Evolutionary conservation across 371 early-diverging fungal species (phyloP), one percentile per base, ranked within the genome.

Genomic region (Chytridium lagenaria): DNA sequence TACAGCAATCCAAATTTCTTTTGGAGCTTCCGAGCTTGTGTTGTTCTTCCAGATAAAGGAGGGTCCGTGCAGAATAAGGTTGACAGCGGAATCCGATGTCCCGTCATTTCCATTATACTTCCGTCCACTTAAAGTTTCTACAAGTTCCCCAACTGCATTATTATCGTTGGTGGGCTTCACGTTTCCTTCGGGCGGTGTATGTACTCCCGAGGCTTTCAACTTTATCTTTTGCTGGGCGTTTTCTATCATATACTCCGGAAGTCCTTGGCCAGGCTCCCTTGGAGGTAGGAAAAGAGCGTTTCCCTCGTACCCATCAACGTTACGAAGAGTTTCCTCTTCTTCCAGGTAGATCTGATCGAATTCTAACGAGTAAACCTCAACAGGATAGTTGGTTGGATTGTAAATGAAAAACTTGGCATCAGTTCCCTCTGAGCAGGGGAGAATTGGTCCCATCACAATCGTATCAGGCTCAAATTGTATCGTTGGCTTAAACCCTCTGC

Each of bases 61-160:
- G n/a, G 89, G 83, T 0, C 89, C 89, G 71, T 88, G 84, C 2
- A 87, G 23, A 23, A 88, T 78, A 26, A 88, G 52, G 69, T 59
- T 70, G 55, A 69, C 26, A 22, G 71, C 39, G n/a, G 51, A 28
- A 3, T 78, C 78, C 34, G 65, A 37, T 15, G 26, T 39, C 40
- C 57, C 34, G 31, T 66, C 74, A 51, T 12, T 72, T 31, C 57
- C 23, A n/a, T 49, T 61, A 26, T 55, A 3, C 39, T 26, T 22
- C 55, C 37, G 16, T 10, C 5, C 40, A 1, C 12, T 36, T 16
- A n/a, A 28, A 23, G 77, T 39, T 22, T 80, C 80, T 28, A 78
- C 63, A 22, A 80, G 59, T 15, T 84, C 82, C 30, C 80, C 80
- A 33, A 79, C 74, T 23, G 66, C 68, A 33, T 39, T 61, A 22